Evolutionary conservation across 1,139 yeast genomes (phyloP), one percentile per base, ranked within the genome.

Genomic region (Taiozyma sp.): DNA sequence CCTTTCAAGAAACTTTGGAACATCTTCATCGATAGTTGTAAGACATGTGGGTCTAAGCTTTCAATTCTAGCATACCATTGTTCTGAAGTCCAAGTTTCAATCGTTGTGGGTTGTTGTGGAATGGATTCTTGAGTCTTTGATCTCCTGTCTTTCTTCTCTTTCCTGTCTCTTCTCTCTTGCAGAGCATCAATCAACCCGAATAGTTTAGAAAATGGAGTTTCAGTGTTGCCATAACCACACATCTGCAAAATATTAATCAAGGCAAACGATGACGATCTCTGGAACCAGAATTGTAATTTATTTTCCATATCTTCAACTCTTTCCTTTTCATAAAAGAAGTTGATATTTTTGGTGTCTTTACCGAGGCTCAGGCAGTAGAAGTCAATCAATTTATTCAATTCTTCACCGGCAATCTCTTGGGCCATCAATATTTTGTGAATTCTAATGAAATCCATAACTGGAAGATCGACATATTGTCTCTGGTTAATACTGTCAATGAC

Each of bases 401-500:
- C 80, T 16, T 68, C 63, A 52, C 55, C 56, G n/a, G 52, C 58
- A 14, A 54, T 48, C 38, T 62, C 65, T 34, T 57, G 53, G 13
- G 57, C 57, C 9, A 62, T 68, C 48, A 81, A 67, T 16, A 81
- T 84, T 63, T 81, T 83, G 65, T 81, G 87, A 48, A 81, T 81
- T 61, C 82, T 82, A 48, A 82, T 82, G 60, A 82, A 83, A 60
- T 83, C 88, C 59, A 83, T 80, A 58, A 81, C 80, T 22, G 81
- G 80, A 50, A 81, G 70, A 54, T 71, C 75, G 34, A 70, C 72
- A 53, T 62, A 86, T 71, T 71, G 86, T 61, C 92, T 72, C 65
- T 84, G 92, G 46, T 87, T 85, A 57, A 86, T 87, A 62, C 86
- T 86, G 60, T 86, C 93, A 51, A 87, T 87, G 36, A 87, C 91